Percentiles rank a stretch among this genome's conserved stretches.
Conservation (phyloP, 805 yeast species). For the Ogataea saltuana region DNA sequence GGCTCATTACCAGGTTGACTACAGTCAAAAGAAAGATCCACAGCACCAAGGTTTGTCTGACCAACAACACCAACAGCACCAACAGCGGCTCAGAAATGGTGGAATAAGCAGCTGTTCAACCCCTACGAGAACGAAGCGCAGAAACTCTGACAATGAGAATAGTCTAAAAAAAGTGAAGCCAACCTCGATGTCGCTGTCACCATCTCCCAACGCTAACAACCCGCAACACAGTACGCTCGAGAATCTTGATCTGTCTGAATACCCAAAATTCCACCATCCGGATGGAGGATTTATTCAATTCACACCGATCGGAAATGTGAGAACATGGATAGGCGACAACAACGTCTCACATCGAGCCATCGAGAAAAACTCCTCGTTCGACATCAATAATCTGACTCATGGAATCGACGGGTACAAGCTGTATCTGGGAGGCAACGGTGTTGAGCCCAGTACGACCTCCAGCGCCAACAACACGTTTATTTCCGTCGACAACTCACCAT, state of each 20-base stretch:
- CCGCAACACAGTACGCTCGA: conserved; percentile 27
- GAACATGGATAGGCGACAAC: conserved; percentile 43
- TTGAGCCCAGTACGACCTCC: neutral
- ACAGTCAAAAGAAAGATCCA: conserved; percentile 8
- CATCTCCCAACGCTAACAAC: conserved; percentile 2
- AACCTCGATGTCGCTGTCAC: conserved; percentile 11
- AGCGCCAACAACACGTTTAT: conserved; percentile 6
- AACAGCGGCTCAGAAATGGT: conserved; percentile 14
- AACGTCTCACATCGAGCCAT: conserved; percentile 49
- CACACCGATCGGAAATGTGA: conserved; percentile 63
- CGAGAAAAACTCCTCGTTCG: conserved; percentile 44
- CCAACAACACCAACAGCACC: conserved; percentile 17
- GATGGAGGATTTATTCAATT: conserved; percentile 62
- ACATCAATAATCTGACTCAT: conserved; percentile 31
- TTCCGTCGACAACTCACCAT: conserved; percentile 27
- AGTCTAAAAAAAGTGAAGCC: conserved; percentile 35
- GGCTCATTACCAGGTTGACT: conserved; percentile 18
- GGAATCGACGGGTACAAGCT: conserved; percentile 42
- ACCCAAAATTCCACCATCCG: conserved; percentile 60
- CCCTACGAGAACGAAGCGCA: conserved; percentile 36
- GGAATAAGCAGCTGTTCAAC: conserved; percentile 19
- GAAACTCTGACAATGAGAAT: conserved; percentile 37
- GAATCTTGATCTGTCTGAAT: conserved; percentile 41
- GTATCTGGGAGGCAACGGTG: conserved; percentile 29
- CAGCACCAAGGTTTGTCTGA: conserved; percentile 4